Evolutionary conservation across 2,329 filamentous ascomycete genomes (phyloP).

Genomic region (Fusarium ambrosium): DNA sequence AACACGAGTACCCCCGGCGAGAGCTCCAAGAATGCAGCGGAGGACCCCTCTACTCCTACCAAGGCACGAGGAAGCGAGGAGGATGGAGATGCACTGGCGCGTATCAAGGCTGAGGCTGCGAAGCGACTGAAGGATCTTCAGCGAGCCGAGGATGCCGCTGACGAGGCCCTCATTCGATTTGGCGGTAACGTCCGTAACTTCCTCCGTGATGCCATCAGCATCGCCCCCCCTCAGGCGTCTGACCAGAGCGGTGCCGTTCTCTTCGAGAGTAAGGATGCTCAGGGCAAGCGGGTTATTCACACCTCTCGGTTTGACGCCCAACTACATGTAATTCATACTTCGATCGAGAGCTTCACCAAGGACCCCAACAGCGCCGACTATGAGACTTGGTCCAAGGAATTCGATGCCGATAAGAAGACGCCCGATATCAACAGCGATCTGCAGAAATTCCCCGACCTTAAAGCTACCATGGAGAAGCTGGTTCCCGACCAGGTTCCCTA

Average conservation of each 20-base stretch:
- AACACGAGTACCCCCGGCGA: constrained; percentile 56
- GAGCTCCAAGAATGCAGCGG: constrained; percentile 50
- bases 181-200: constrained; percentile 92
- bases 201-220: constrained; percentile 88
- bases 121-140: constrained; percentile 91
- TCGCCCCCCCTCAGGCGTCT: constrained; percentile 77
- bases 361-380: constrained; percentile 85
- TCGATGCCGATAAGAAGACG: constrained; percentile 88
- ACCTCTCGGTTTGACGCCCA: constrained; percentile 95
- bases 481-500: constrained; percentile 96
- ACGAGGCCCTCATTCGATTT: constrained; percentile 93
- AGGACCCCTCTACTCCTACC: constrained; percentile 63
- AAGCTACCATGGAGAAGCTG: constrained; percentile 91
- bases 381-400: constrained; percentile 77
- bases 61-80: constrained; percentile 54
- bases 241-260: constrained; percentile 74
- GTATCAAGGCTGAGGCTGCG: constrained; percentile 81
- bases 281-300: constrained; percentile 93
- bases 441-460: constrained; percentile 87
- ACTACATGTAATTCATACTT: constrained; percentile 93
- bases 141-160: constrained; percentile 92
- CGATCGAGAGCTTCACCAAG: constrained; percentile 82
- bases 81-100: constrained; percentile 77
- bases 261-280: constrained; percentile 93
- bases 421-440: constrained; percentile 85